Percentiles rank a stretch among this genome's conserved stretches.
Evolutionary conservation across 306 rosid genomes (phyloP).

Genomic region (Cucumis melo): DNA sequence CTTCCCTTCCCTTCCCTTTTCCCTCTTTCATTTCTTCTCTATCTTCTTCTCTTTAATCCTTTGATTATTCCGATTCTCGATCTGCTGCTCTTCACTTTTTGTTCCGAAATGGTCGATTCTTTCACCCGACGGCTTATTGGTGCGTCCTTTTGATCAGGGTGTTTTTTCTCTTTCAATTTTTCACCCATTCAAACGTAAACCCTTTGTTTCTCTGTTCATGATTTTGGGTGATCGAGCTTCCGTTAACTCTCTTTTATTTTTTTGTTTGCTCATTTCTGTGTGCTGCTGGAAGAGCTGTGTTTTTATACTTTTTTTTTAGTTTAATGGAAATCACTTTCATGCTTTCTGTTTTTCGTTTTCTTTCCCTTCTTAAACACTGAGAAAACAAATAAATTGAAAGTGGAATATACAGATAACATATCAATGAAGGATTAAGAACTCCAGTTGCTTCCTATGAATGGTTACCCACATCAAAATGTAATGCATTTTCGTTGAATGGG

Average conservation of each 20-base stretch:
- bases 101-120: constrained; percentile 31
- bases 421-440: not conserved
- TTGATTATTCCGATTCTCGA: constrained; percentile 10
- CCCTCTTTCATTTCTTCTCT: not conserved
- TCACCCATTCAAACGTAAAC: not conserved
- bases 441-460: constrained; percentile 30
- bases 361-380: not conserved
- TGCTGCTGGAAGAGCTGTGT: constrained; percentile 5
- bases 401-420: not conserved
- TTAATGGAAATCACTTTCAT: not conserved
- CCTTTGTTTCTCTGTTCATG: not conserved
- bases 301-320: not conserved
- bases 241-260: constrained; percentile 6
- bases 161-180: not conserved
- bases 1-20: not conserved
- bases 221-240: constrained; percentile 15
- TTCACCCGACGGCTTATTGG: constrained; percentile 34
- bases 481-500: constrained; percentile 18
- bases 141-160: constrained; percentile 23
- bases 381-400: not conserved
- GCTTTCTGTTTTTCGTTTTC: not conserved
- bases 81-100: constrained; percentile 18
- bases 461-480: constrained; percentile 9
- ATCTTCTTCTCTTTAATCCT: not conserved
- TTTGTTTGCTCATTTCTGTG: constrained; percentile 14